Evolutionary conservation across 345 rosid species (phyloP).

Genomic region (Reutealis trisperma): DNA sequence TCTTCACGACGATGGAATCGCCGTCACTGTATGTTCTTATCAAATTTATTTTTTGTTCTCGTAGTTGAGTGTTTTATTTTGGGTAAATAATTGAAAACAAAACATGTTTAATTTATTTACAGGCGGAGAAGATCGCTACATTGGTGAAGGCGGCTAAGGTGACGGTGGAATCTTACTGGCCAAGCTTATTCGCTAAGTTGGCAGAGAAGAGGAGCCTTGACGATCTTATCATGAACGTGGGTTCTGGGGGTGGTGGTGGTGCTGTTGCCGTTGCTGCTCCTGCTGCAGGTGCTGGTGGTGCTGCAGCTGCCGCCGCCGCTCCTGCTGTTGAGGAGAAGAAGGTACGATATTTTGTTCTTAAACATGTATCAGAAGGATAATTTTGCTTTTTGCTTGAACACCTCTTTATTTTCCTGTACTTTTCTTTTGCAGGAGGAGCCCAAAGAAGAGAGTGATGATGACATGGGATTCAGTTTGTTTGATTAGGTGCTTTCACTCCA

Average conservation of each 20-base stretch:
- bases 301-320: constrained; percentile 40
- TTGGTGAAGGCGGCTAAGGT: constrained; percentile 56
- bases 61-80: background rate
- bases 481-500: constrained; percentile 17
- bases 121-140: constrained; percentile 66
- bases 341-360: constrained; percentile 4
- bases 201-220: constrained; percentile 51
- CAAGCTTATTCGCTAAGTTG: constrained; percentile 61
- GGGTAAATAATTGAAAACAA: background rate
- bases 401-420: background rate
- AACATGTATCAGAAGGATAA: too few relatives aligned
- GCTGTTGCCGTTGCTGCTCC: constrained; percentile 39
- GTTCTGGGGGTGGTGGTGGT: constrained; percentile 50
- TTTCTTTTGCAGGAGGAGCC: constrained; percentile 27
- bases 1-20: constrained; percentile 62
- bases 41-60: too few relatives aligned
- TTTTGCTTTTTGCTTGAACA: background rate
- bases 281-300: constrained; percentile 23
- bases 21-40: constrained; percentile 48
- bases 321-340: constrained; percentile 50
- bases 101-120: background rate
- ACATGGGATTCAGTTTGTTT: constrained; percentile 36
- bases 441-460: constrained; percentile 35
- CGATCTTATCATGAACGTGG: constrained; percentile 53
- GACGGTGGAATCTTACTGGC: constrained; percentile 65